A percentile compares a stretch with the other conserved stretches of the same genome.
Evolutionary conservation across 345 rosid species (phyloP).

Genomic region (Eucalyptus shirleyi): DNA sequence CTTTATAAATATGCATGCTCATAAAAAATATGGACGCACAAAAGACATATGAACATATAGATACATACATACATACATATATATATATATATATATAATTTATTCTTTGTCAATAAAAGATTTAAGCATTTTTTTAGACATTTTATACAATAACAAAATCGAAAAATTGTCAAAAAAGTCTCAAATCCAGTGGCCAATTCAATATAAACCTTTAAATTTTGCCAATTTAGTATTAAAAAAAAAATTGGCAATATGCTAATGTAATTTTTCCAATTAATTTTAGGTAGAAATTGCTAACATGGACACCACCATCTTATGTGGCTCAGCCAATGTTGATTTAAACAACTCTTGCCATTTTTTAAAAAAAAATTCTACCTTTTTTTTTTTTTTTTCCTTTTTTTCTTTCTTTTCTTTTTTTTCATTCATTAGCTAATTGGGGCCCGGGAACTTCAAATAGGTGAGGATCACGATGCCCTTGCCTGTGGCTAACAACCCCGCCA

Average conservation of each 20-base stretch:
- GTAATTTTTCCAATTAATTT: neutral
- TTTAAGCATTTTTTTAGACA: neutral
- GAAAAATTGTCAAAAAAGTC: neutral
- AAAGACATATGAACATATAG: neutral
- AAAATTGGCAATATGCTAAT: neutral
- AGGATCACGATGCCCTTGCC: neutral
- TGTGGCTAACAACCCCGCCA: neutral
- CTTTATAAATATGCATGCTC: neutral
- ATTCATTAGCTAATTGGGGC: neutral
- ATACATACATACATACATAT: neutral
- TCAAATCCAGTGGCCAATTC: neutral
- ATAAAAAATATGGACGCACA: neutral
- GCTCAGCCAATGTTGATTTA: rapidly evolving
- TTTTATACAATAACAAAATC: neutral
- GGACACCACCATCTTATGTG: neutral
- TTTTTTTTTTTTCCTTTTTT: neutral
- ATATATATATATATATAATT: no score
- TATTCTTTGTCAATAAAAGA: neutral
- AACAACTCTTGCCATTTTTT: neutral
- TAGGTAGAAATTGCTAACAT: neutral
- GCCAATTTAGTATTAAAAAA: neutral
- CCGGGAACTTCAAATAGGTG: no score
- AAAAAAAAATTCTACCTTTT: neutral
- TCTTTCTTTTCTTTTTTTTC: neutral
- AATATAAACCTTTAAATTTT: neutral